Evolutionary conservation across 164 flowering plant genomes (phyloP), one percentile per base, ranked within the genome.

Genomic region (Magnolia officinalis): DNA sequence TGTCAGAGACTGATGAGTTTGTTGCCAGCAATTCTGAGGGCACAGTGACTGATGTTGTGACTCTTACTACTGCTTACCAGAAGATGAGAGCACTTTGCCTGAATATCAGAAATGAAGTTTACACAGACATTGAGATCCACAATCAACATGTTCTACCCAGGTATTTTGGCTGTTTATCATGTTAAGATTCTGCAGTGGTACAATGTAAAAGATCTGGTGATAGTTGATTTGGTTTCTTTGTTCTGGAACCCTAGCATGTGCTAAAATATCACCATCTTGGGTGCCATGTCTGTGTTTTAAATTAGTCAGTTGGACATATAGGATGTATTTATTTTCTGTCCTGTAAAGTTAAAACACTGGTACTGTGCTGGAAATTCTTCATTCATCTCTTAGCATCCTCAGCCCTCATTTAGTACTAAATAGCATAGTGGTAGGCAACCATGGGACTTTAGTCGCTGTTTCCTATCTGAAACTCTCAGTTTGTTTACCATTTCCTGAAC

Each of bases 1-100:
- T 92, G 87, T 77, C 85, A 70, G 97, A 95, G 80, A 93, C 98
- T 51, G 98, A 95, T 88, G 98, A 95, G 77, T 93, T 70, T 85
- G 86, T 95, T 73, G 73, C 88, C 31, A 81, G 63, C 81, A 92
- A 74, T 73, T 77, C 66, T 74, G 96, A 95, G 75, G 88, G 89
- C 49, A 80, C 70, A 71, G 65, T 83, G 80, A 76, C 86, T 78
- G 98, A 95, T 80, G 70, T 85, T 67, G 80, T 90, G 78, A 80
- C 91, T 67, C 80, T 87, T 79, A 78, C 92, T 13, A 91, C 94
- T 70, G 94, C 95, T 70, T 95, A 95, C 81, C 89, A 88, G 81
- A 95, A 92, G 85, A 95, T 93, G 96, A 89, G 87, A 79, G 82
- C 89, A 37, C 85, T 93, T 64, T 93, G 98, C 80, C 52, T 82